These are phyloP conservation scores for Xanthoconium stramineum DNA, from an alignment of 768 basidiomycete genomes.

Conservation along the genomic window DNA sequence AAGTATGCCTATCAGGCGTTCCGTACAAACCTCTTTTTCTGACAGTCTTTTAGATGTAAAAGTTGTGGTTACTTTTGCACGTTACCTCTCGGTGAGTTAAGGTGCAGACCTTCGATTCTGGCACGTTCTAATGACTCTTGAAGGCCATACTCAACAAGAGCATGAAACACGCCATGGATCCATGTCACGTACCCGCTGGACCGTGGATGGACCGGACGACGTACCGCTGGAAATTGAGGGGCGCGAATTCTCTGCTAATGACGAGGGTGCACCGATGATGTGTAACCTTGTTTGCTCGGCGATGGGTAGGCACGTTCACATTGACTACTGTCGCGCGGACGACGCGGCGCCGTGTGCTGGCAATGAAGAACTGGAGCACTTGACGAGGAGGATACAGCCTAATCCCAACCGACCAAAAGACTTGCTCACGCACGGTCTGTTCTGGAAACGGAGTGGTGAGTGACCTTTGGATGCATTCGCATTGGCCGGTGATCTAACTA, in stretches of 20 bases:
- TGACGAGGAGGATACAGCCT: conserved; percentile 41
- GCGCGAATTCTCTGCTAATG: conserved; percentile 48
- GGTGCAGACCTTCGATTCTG: accelerated
- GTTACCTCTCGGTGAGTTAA: conserved; percentile 45
- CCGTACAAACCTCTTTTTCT: background rate
- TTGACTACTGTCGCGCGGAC: conserved; percentile 52
- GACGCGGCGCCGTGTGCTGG: conserved; percentile 34
- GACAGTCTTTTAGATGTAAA: conserved; percentile 38
- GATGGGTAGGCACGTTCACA: conserved; percentile 55
- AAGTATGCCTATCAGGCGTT: conserved; percentile 30
- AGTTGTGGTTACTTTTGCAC: conserved; percentile 60
- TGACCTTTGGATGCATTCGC: background rate
- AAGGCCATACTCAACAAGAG: conserved; percentile 57
- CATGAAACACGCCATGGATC: conserved; percentile 65
- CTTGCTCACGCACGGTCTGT: conserved; percentile 49
- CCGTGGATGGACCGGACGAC: conserved; percentile 50
- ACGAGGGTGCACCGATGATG: conserved; percentile 62
- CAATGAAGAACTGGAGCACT: conserved; percentile 46
- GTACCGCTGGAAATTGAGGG: conserved; percentile 52
- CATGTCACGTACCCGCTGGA: conserved; percentile 58
- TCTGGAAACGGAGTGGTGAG: conserved; percentile 58
- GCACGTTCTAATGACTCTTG: background rate
- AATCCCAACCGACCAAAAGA: conserved; percentile 50
- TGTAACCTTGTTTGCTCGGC: conserved; percentile 55
- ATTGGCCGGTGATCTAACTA: background rate